Evolutionary conservation across 129 eudicot genomes (phyloP).

Genomic region (Heracleum sosnowskyi): DNA sequence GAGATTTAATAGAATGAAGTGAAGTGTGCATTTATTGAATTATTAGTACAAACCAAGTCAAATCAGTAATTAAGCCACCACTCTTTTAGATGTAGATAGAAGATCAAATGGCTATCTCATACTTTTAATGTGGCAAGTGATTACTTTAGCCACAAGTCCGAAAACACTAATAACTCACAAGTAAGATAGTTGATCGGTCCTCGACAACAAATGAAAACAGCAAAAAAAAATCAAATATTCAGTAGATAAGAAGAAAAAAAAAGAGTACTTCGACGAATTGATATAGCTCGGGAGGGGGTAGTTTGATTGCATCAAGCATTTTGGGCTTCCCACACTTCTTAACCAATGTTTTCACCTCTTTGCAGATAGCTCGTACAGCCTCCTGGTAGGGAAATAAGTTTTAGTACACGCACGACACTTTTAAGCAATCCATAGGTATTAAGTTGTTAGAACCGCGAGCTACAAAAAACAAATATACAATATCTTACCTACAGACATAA

Average conservation of each 20-base stretch:
- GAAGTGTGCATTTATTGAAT: not conserved
- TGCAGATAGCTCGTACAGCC: conserved; percentile 83
- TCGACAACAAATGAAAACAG: not conserved
- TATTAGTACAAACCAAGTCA: not conserved
- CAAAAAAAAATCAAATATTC: not conserved
- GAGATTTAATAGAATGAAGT: not conserved
- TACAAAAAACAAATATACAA: not conserved
- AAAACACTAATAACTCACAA: too few relatives aligned
- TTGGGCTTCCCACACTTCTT: conserved; percentile 87
- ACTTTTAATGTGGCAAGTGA: not conserved
- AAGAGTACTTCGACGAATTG: conserved; percentile 77
- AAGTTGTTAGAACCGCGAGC: not conserved
- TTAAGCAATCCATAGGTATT: not conserved
- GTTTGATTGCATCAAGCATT: conserved; percentile 84
- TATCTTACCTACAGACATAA: not conserved
- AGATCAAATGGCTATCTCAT: not conserved
- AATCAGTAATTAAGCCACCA: not conserved
- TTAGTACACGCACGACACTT: not conserved
- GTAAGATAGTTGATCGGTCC: not conserved
- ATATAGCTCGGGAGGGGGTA: conserved; percentile 93
- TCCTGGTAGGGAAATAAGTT: conserved; percentile 31
- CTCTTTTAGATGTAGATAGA: not conserved
- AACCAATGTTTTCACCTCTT: conserved; percentile 66
- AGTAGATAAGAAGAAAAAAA: conserved; percentile 9
- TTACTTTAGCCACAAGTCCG: not conserved